These are phyloP conservation scores for Ascosphaera acerosa DNA, from an alignment of 2,329 filamentous ascomycete genomes.

Conservation along the genomic window DNA sequence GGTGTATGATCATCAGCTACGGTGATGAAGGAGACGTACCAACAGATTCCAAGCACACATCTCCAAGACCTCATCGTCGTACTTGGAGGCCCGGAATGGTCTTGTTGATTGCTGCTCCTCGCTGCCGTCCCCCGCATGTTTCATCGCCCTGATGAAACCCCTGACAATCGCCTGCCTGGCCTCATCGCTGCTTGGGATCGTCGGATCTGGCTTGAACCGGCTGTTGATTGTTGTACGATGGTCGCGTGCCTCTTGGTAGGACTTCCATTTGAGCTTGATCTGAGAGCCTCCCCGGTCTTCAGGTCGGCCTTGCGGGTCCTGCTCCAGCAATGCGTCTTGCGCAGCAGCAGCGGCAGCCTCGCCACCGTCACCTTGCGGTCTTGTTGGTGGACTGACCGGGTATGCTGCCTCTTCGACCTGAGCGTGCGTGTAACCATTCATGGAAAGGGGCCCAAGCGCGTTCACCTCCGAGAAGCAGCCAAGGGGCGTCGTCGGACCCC, in stretches of 20 bases:
- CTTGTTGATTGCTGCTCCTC: constrained; percentile 11
- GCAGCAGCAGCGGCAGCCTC: neutral
- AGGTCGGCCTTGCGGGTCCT: constrained; percentile 5
- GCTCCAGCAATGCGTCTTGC: neutral
- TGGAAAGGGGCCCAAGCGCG: neutral
- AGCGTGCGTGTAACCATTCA: constrained; percentile 4
- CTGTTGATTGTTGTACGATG: constrained; percentile 3
- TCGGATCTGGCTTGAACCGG: constrained; percentile 6
- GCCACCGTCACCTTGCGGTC: neutral
- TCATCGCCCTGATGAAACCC: constrained; percentile 13
- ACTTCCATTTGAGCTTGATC: constrained; percentile 2
- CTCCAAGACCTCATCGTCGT: constrained; percentile 10
- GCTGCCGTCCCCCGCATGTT: constrained; percentile 8
- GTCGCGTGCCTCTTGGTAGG: neutral
- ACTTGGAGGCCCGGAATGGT: constrained; percentile 9
- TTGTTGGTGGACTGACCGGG: neutral
- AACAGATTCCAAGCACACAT: constrained; percentile 13
- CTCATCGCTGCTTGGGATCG: constrained; percentile 8
- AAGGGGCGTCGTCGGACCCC: neutral
- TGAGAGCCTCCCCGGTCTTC: constrained; percentile 6
- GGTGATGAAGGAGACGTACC: constrained; percentile 4
- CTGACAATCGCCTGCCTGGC: constrained; percentile 10
- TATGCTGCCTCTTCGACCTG: neutral
- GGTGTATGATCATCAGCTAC: neutral
- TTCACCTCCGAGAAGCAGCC: neutral